These are phyloP conservation scores for Silybum marianum DNA, from an alignment of 129 eudicot genomes.

Conservation along the genomic window DNA sequence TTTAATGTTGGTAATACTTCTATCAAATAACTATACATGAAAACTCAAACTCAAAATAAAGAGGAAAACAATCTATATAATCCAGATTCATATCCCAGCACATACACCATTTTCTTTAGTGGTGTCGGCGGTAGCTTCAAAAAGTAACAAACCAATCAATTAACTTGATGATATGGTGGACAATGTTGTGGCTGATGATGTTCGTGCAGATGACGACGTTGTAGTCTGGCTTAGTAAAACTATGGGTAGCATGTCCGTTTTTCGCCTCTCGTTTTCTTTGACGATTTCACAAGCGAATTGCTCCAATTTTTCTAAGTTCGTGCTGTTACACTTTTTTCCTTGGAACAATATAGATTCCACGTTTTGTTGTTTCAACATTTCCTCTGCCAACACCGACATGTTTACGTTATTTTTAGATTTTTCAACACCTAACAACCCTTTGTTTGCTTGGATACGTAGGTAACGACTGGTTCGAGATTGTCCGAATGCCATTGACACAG, in stretches of 20 bases:
- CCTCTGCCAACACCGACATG: constrained; percentile 13
- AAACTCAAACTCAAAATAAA: not conserved
- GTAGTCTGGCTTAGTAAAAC: constrained; percentile 31
- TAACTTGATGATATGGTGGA: constrained; percentile 51
- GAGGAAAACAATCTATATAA: constrained; percentile 15
- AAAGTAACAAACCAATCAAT: not conserved
- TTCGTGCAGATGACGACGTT: constrained; percentile 46
- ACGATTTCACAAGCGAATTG: constrained; percentile 13
- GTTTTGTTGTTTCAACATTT: constrained; percentile 36
- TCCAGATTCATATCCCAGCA: constrained; percentile 14
- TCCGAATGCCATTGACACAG: constrained; percentile 34
- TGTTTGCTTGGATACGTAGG: constrained; percentile 33
- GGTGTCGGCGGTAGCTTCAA: constrained; percentile 24
- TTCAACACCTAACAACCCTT: constrained; percentile 12
- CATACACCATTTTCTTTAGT: constrained; percentile 18
- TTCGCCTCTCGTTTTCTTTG: constrained; percentile 27
- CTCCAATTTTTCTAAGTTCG: constrained; percentile 30
- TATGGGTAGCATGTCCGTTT: constrained; percentile 11
- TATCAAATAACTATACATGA: constrained; percentile 26
- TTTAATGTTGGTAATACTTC: constrained; percentile 2
- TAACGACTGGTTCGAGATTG: constrained; percentile 12
- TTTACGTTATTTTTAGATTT: constrained; percentile 2
- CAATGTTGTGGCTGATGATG: constrained; percentile 59
- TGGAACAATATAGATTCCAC: constrained; percentile 30
- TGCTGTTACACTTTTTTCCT: constrained; percentile 22